Base-by-base conservation (phyloP, 495 filamentous ascomycete genomes). In the Xylaria bambusicola region DNA sequence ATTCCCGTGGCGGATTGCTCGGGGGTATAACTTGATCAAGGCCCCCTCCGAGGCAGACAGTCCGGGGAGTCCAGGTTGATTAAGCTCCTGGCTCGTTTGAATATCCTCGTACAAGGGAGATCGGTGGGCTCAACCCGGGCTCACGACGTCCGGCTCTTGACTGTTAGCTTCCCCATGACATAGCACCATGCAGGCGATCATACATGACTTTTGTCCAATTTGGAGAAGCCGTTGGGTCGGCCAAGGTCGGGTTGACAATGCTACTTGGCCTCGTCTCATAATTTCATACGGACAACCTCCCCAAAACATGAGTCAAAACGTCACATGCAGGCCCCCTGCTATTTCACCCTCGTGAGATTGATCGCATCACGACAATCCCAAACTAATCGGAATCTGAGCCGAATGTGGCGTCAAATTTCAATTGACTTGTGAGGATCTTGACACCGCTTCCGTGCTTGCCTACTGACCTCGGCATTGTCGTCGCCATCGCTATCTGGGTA, bases 301-400 rank as follows among this genome's bases (percentile, higher is more conserved):
- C 26, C 38, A 42, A 54, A 54, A 54, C 52, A 54, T 20, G 52
- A n/a, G 52, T 36, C 52, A 54, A 54, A 54, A 54, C 52, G 36
- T 52, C 49, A 27, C 36, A 13, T 41, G 17, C 15, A n/a, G n/a
- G 36, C 17, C 52, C 52, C 52, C 38, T 54, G 24, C 24, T 8
- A 54, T 44, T 5, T 42, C 35, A 21, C 24, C 8, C 38, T 38
- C 36, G 36, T 38, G 12, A 15, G 7, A 5, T 5, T 33, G 10
- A 10, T n/a, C n/a, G n/a, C n/a, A 33, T 33, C 31, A 6, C 10
- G 31, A 33, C 31, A 33, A 5, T 6, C 10, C 31, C 31, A 33
- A 33, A 10, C 31, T 33, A 33, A 33, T 10, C 10, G 31, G 6
- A 5, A 10, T 33, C n/a, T 33, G 31, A 10, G 31, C 5, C 31